Base-by-base conservation (phyloP, 768 basidiomycete species). In the Sporobolomyces phaffii region DNA sequence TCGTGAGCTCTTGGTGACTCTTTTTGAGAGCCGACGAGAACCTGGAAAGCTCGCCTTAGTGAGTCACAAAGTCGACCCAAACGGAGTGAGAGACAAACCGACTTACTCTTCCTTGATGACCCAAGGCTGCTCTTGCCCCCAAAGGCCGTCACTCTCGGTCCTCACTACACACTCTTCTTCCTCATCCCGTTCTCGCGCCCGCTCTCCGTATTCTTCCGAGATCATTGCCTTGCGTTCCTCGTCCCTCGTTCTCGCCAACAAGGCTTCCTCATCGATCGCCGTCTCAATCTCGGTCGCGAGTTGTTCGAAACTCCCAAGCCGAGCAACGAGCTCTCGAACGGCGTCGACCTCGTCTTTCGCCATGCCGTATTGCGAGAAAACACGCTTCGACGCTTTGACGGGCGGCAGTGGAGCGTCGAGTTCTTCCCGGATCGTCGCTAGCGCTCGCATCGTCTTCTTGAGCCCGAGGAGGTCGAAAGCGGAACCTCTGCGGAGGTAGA, bases 401-500 rank as follows among this genome's bases (percentile, higher is more conserved):
- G 54, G 26, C 11, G 54, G 54, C 4, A 58, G 18, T 6, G 29
- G 29, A 22, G 14, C 47, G 8, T 33, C 61, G 40, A 50, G 33
- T 77, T 91, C 89, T 40, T 84, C 77, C 50, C 79, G 74, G 29
- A 88, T 78, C 78, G 58, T 74, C 13, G 78, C 69, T 87, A 89
- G 90, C 20, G 80, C 77, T 6, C 78, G 78, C 62, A 90, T 84
- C 7, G 87, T 85, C 26, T 80, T 78, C 67, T 83, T 83, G 44
- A 93, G 82, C 3, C 84, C 79, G 15, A 84, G 76, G 31, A 93
- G 80, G 73, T 91, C 91, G 53, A 48, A 40, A 24, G 83, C 76
- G 61, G 84, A 84, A 31, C 88, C 89, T 60, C 85, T 83, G 2
- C 86, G 83, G 17, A 88, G 80, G 3, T 86, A 76, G 72, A 92